phyloP scores from a whole-genome alignment of 192 early-diverging fungal species.

The Diversispora eburnea region DNA sequence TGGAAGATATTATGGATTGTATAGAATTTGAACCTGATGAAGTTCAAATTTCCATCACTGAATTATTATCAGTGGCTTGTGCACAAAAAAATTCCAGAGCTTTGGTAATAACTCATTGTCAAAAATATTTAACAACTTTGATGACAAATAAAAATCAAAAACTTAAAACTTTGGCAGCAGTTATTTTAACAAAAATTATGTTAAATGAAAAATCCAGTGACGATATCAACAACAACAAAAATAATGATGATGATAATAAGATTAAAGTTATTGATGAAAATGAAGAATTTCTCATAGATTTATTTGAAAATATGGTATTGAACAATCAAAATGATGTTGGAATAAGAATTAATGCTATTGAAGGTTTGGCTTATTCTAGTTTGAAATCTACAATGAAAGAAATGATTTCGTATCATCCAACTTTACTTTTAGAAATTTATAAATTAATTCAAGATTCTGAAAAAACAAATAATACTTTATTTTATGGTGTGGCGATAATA shows the following conservation, averaged over 20 bases:
- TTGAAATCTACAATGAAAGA: slow-evolving; percentile 69
- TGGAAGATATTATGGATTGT: slow-evolving; percentile 75
- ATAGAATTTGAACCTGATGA: slow-evolving; percentile 68
- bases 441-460: slow-evolving; percentile 44
- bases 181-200: slow-evolving; percentile 62
- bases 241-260: slow-evolving; percentile 16
- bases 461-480: slow-evolving; percentile 45
- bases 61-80: slow-evolving; percentile 56
- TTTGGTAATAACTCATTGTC: slow-evolving; percentile 50
- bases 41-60: slow-evolving; percentile 64
- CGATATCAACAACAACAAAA: slow-evolving; percentile 25
- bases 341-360: slow-evolving; percentile 57
- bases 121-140: slow-evolving; percentile 48
- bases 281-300: slow-evolving; percentile 42
- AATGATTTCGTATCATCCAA: slow-evolving; percentile 53
- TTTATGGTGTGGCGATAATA: slow-evolving; percentile 73
- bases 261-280: slow-evolving; percentile 34
- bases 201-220: slow-evolving; percentile 34
- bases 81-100: slow-evolving; percentile 57
- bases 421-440: slow-evolving; percentile 58
- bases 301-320: slow-evolving; percentile 55
- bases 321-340: slow-evolving; percentile 31
- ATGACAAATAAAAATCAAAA: slow-evolving; percentile 40
- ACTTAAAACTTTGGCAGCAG: slow-evolving; percentile 54
- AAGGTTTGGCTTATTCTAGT: slow-evolving; percentile 81